phyloP scores from a whole-genome alignment of 2,329 filamentous ascomycete genomes.

The Ceratocystiopsis sp. region DNA sequence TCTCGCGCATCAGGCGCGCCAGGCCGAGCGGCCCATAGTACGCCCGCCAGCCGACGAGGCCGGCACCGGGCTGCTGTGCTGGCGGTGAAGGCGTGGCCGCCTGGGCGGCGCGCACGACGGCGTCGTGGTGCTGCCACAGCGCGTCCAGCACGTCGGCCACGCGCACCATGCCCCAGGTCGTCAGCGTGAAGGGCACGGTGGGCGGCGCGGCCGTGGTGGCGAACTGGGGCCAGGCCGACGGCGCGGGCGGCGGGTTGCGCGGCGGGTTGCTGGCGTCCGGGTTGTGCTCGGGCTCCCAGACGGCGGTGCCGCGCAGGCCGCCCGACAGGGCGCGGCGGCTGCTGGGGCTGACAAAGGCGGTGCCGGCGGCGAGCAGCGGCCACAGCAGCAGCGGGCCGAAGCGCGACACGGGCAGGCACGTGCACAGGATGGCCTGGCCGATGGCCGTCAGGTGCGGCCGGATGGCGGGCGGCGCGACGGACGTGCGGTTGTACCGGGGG shows the following conservation, averaged over 20 bases:
- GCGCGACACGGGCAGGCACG: constrained; percentile 6
- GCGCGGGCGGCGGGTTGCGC: no score
- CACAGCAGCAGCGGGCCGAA: constrained; percentile 9
- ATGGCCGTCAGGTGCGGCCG: constrained; percentile 6
- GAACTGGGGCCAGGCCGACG: no score
- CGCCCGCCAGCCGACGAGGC: not conserved
- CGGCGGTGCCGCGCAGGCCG: constrained; percentile 3
- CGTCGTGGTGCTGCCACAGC: constrained; percentile 7
- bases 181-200: no score
- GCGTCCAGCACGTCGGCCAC: constrained; percentile 7
- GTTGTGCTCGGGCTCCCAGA: no score
- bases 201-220: not conserved
- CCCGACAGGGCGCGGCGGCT: constrained; percentile 6
- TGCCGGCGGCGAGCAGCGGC: constrained; percentile 9
- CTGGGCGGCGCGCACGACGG: not conserved
- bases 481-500: no score
- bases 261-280: no score
- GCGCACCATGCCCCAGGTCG: constrained; percentile 6
- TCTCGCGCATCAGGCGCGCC: constrained; percentile 5
- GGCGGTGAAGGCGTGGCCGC: not conserved
- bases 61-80: not conserved
- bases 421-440: constrained; percentile 6
- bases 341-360: constrained; percentile 2
- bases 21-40: constrained; percentile 7
- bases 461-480: not conserved